Percentiles rank a stretch among this genome's conserved stretches.
phyloP scores from a whole-genome alignment of 2,329 filamentous ascomycete species.

The Hysterium pulicare region DNA sequence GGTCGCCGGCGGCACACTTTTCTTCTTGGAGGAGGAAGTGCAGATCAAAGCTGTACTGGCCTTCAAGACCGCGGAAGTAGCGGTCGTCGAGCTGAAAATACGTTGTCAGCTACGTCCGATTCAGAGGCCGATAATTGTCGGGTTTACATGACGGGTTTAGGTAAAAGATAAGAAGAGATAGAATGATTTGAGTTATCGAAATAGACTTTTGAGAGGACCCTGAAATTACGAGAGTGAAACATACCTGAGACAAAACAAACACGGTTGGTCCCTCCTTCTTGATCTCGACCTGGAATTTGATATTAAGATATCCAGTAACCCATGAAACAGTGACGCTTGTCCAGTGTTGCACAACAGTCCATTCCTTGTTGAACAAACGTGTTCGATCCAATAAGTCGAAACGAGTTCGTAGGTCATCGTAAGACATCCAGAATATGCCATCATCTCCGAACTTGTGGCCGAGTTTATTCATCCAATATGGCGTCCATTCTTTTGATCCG shows the following conservation, averaged over 20 bases:
- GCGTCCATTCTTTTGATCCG: slow-evolving; percentile 78
- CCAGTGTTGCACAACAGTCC: slow-evolving; percentile 59
- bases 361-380: slow-evolving; percentile 56
- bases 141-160: slow-evolving; percentile 51
- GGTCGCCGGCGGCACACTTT: slow-evolving; percentile 46
- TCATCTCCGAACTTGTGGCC: slow-evolving; percentile 73
- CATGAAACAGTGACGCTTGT: slow-evolving; percentile 57
- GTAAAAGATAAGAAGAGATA: slow-evolving; percentile 48
- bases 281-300: slow-evolving; percentile 57
- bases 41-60: slow-evolving; percentile 55
- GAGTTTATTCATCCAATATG: slow-evolving; percentile 70
- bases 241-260: slow-evolving; percentile 57
- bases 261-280: slow-evolving; percentile 52
- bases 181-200: slow-evolving; percentile 51
- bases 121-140: too few species aligned
- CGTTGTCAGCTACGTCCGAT: too few species aligned
- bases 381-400: slow-evolving; percentile 59
- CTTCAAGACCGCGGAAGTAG: slow-evolving; percentile 56
- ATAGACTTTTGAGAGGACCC: slow-evolving; percentile 34
- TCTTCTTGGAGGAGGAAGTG: slow-evolving; percentile 58
- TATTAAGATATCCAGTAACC: slow-evolving; percentile 58
- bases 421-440: slow-evolving; percentile 62
- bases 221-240: slow-evolving; percentile 47
- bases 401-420: slow-evolving; percentile 54
- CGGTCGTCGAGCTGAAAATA: slow-evolving; percentile 53